phyloP scores from a whole-genome alignment of 2,329 filamentous ascomycete species.

The Colletotrichum liaoningense region DNA sequence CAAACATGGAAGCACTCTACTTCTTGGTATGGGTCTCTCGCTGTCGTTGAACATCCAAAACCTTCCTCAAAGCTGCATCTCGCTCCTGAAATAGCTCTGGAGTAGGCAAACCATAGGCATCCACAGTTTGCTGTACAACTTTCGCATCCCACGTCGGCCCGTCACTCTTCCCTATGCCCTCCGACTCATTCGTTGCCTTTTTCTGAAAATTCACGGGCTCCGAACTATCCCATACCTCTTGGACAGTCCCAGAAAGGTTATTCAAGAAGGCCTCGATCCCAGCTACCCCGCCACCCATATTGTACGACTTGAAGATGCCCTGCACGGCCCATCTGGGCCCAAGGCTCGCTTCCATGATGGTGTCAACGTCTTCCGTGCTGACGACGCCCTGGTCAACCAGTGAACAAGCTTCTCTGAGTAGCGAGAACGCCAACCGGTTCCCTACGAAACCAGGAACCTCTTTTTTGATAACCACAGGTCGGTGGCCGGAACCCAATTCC shows the following conservation, averaged over 20 bases:
- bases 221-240: conserved; percentile 4
- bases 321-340: conserved; percentile 9
- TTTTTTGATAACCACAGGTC: conserved; percentile 22
- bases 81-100: not conserved
- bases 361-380: conserved; percentile 3
- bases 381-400: conserved; percentile 5
- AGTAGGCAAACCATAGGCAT: not conserved
- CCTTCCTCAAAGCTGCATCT: not conserved
- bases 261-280: not conserved
- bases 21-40: not conserved
- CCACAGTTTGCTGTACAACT: not conserved
- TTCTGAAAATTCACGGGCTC: not conserved
- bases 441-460: conserved; percentile 10
- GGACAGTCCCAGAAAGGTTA: conserved; percentile 2
- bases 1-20: not conserved
- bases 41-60: not conserved
- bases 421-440: conserved; percentile 6
- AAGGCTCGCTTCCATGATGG: conserved; percentile 1
- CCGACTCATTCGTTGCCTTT: not conserved
- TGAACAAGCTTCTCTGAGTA: conserved; percentile 2
- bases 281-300: conserved; percentile 3
- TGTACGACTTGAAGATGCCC: conserved; percentile 10
- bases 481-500: conserved; percentile 1
- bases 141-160: not conserved
- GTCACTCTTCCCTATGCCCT: not conserved